These are phyloP conservation scores for Hypoxylon lenormandii DNA, from an alignment of 495 filamentous ascomycete species.

Conservation along the genomic window DNA sequence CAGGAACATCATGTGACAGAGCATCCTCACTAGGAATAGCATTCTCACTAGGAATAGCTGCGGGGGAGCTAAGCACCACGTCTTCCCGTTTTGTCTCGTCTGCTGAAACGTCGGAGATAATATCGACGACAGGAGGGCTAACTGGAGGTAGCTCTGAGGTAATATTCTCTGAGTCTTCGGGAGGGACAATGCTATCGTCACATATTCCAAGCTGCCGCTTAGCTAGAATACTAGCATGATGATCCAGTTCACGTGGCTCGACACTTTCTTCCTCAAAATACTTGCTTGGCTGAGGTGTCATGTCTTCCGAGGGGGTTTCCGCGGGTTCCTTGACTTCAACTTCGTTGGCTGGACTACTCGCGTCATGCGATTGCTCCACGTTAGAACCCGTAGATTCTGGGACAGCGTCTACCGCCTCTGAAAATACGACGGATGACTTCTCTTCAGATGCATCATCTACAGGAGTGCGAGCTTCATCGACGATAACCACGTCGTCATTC, in stretches of 20 bases:
- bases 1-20: not conserved
- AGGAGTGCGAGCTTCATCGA: not conserved
- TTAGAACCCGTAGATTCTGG: too few species aligned
- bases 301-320: not conserved
- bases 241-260: not conserved
- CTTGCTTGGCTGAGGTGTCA: not conserved
- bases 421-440: not conserved
- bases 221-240: not conserved
- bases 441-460: not conserved
- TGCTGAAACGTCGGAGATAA: not conserved
- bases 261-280: not conserved
- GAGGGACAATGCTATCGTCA: not conserved
- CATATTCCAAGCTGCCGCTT: not conserved
- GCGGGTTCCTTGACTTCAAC: not conserved
- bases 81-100: not conserved
- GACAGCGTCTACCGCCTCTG: not conserved
- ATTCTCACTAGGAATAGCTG: not conserved
- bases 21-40: not conserved
- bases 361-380: not conserved
- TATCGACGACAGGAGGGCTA: not conserved
- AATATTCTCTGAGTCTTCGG: not conserved
- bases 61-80: not conserved
- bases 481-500: not conserved
- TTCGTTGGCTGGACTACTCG: not conserved
- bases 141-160: not conserved